Evolutionary conservation across 2,329 filamentous ascomycete species (phyloP), one percentile per base, ranked within the genome.

Genomic region (Tolypocladium nubicola): DNA sequence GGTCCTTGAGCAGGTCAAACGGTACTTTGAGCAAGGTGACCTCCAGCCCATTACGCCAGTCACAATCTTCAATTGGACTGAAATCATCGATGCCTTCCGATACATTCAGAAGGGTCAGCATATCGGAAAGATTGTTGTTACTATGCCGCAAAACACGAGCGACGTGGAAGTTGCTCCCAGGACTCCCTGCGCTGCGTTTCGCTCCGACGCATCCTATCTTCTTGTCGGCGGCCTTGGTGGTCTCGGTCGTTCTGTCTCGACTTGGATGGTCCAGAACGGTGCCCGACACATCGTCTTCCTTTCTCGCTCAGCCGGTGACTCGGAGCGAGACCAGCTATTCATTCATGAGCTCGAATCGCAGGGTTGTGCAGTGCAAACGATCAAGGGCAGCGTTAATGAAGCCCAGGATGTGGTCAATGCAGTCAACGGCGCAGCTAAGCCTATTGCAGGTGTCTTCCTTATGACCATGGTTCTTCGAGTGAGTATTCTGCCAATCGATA

Each of bases 381-480:
- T 59, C 21, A 54, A 49, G 35, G 57, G 14, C 67, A 68, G 70
- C 60, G 66, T 72, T 16, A 64, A 59, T 7, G 41, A 55, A 37
- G 43, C 39, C 1, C 19, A 37, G 3, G 53, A 55, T 6, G 58
- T 56, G 11, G 21, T 16, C 3, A 30, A 21, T 21, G 52, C 58
- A 7, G 50, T 56, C 8, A 23, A 5, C 1, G n/a, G n/a, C 41
- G 54, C 52, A 35, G n/a, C 21, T 0, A 40, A 14, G 19, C 58
- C 56, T 1, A n/a, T 58, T 14, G 54, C 43, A 10, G 56, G 58
- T 9, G 52, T 57, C 13, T 53, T 60, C 26, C 57, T 58, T 26
- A 57, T 53, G 41, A 65, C 69, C 3, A 71, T 71, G 69, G 68
- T 70, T 9, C 26, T 61, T 10, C 40, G 53, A 21, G 52, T 53